Percentiles rank a stretch among this genome's conserved stretches.
Conservation (phyloP, 1,284 basidiomycete genomes). For the Papiliotrema terrestris region DNA sequence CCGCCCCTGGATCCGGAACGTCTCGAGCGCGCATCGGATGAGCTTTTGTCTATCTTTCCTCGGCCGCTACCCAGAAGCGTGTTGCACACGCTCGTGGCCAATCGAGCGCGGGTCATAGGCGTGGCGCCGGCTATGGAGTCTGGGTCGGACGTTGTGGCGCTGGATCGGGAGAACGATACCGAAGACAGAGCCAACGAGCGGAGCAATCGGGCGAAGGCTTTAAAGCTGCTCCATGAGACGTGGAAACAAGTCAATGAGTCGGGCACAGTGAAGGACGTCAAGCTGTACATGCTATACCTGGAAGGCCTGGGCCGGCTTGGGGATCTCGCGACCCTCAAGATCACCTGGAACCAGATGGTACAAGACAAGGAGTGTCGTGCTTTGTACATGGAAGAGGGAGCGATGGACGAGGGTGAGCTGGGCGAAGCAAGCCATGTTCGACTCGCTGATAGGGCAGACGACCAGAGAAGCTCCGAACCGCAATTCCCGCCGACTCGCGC, state of each 20-base stretch:
- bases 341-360: constrained; percentile 38
- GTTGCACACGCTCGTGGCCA: background rate
- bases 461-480: background rate
- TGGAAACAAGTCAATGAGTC: constrained; percentile 28
- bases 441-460: background rate
- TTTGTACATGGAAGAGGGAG: constrained; percentile 21
- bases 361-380: constrained; percentile 26
- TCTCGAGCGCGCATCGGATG: background rate
- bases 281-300: constrained; percentile 43
- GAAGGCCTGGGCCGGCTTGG: constrained; percentile 38
- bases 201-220: constrained; percentile 1
- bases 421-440: background rate
- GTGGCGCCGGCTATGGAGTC: background rate
- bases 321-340: constrained; percentile 29
- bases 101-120: constrained; percentile 1
- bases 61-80: background rate
- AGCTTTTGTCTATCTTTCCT: background rate
- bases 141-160: background rate
- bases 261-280: constrained; percentile 33
- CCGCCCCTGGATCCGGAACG: background rate
- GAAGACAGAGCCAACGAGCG: background rate
- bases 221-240: constrained; percentile 20
- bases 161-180: background rate
- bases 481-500: constrained; percentile 38
- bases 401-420: constrained; percentile 6